phyloP scores from a whole-genome alignment of 2,329 filamentous ascomycete genomes.

The Chlorencoelia australis region DNA sequence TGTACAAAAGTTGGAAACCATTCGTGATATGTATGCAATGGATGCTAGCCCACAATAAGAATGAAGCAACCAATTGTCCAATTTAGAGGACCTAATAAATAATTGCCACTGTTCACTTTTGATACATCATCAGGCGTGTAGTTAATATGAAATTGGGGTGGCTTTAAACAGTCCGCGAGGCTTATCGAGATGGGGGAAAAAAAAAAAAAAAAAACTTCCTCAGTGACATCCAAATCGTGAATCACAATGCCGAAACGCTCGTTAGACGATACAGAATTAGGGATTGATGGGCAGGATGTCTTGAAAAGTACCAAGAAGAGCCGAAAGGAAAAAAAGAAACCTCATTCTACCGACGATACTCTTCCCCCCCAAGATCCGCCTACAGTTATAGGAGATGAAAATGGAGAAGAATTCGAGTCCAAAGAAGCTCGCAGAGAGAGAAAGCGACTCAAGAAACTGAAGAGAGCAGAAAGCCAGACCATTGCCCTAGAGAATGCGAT shows the following conservation, averaged over 20 bases:
- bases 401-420: constrained; percentile 22
- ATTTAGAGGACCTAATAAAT: too few relatives aligned
- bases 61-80: too few relatives aligned
- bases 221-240: too few relatives aligned
- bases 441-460: constrained; percentile 30
- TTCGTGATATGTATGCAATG: too few relatives aligned
- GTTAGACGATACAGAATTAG: constrained; percentile 22
- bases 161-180: too few relatives aligned
- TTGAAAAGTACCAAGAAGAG: constrained; percentile 21
- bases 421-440: constrained; percentile 31
- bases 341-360: constrained; percentile 15
- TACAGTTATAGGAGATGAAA: background rate
- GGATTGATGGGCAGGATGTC: constrained; percentile 8
- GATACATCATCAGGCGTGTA: too few relatives aligned
- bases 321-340: constrained; percentile 17
- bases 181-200: too few relatives aligned
- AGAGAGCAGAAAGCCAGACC: constrained; percentile 19
- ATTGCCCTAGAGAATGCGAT: constrained; percentile 14
- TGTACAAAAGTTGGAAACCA: too few relatives aligned
- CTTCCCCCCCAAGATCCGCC: constrained; percentile 9
- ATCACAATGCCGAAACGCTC: constrained; percentile 28
- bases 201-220: too few relatives aligned
- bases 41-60: too few relatives aligned
- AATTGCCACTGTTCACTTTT: too few relatives aligned
- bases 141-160: too few relatives aligned